Conservation (phyloP, 192 early-diverging fungal species). For the Coemansia sp. region DNA sequence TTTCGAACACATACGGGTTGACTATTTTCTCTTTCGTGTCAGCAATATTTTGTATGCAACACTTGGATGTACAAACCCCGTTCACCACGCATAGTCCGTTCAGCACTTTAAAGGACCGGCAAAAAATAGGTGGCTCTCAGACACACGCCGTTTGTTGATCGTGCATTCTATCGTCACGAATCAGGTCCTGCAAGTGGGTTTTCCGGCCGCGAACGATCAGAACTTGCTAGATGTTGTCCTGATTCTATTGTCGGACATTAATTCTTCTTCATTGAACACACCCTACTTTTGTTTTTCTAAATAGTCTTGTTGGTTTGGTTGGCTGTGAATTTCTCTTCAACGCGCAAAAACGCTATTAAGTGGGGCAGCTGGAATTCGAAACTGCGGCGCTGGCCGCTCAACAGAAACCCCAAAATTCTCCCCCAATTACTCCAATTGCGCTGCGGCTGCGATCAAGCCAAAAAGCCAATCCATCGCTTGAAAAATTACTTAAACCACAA, state of each 20-base stretch:
- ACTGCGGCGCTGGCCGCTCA: constrained; percentile 1
- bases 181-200: constrained; percentile 46
- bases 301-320: background rate
- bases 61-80: too few species aligned
- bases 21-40: too few species aligned
- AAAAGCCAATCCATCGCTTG: too few species aligned
- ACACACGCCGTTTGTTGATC: constrained; percentile 36
- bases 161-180: constrained; percentile 45
- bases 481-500: too few species aligned
- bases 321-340: too few species aligned
- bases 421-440: too few species aligned
- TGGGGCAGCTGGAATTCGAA: background rate
- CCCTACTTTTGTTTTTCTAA: constrained; percentile 3
- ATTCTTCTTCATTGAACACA: constrained; percentile 41
- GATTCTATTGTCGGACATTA: constrained; percentile 34
- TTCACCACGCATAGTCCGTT: too few species aligned
- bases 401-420: too few species aligned
- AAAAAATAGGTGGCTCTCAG: constrained; percentile 41
- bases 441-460: background rate
- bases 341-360: too few species aligned
- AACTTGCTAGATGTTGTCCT: constrained; percentile 33
- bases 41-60: too few species aligned
- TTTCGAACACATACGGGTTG: too few species aligned
- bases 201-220: constrained; percentile 15
- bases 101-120: too few species aligned